Conservation (phyloP, 352 stramenopile genomes). For the Globisporangium canariense region DNA sequence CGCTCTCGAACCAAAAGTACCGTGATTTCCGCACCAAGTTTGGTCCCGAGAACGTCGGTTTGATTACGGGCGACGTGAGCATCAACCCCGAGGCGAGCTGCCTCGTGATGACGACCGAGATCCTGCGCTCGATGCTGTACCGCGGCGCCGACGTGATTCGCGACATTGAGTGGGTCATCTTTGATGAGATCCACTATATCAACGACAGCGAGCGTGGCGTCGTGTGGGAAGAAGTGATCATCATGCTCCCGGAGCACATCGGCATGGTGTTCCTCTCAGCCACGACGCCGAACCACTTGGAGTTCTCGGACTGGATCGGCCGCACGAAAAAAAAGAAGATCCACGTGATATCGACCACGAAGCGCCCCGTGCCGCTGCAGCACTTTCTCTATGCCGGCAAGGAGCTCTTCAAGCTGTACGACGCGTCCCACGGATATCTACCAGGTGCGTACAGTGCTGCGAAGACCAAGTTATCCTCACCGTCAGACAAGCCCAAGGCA, state of each 20-base stretch:
- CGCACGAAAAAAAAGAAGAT: constrained; percentile 95
- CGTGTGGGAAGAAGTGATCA: constrained; percentile 98
- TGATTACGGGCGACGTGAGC: constrained; percentile 97
- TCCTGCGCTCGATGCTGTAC: constrained; percentile 96
- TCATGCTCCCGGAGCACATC: constrained; percentile 96
- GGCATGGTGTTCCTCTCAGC: constrained; percentile 98
- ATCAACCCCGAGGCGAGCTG: constrained; percentile 95
- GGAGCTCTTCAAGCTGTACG: constrained; percentile 89
- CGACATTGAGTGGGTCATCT: constrained; percentile 98
- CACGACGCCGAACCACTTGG: constrained; percentile 98
- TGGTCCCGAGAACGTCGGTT: constrained; percentile 91
- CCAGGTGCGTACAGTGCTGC: constrained; percentile 50
- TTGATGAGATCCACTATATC: constrained; percentile 98
- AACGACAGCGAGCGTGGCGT: constrained; percentile 98
- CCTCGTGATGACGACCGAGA: constrained; percentile 98
- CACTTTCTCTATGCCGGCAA: constrained; percentile 95
- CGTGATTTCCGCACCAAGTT: constrained; percentile 95
- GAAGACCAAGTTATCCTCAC: constrained; percentile 64
- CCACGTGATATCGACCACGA: constrained; percentile 96
- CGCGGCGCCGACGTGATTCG: constrained; percentile 94
- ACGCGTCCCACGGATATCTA: constrained; percentile 51
- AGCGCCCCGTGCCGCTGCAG: constrained; percentile 95
- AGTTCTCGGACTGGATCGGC: constrained; percentile 99
- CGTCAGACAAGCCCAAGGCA: constrained; percentile 48
- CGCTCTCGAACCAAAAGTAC: constrained; percentile 98